Evolutionary conservation across 1,284 basidiomycete species (phyloP), one percentile per base, ranked within the genome.

Genomic region (Takashimella koratensis): DNA sequence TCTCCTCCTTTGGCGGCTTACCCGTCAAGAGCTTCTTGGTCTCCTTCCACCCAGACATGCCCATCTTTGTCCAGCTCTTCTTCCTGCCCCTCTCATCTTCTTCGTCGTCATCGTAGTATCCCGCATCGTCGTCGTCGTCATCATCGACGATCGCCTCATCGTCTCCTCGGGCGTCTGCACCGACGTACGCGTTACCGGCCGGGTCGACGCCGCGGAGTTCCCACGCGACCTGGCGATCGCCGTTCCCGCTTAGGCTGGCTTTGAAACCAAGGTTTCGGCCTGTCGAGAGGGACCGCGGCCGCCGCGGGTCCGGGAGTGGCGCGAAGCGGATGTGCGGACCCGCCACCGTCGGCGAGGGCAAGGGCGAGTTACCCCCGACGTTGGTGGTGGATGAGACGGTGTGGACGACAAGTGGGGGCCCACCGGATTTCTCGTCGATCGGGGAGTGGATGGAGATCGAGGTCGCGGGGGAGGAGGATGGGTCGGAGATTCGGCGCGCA

Each of bases 271-370:
- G 56, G 39, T 74, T 73, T 43, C 63, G 53, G 8, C 73, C 74
- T 6, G 70, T 74, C 12, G 70, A 73, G 3, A 74, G 59, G 12
- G 71, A 73, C 8, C 75, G 60, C 5, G 70, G 70, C 23, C 70
- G 52, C 42, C 62, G 52, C 1, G 75, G 73, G 55, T 74, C 71
- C 19, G 75, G 75, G 3, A 76, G 63, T 1, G 75, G 75, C 1
- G 75, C 75, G 43, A 76, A 76, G 16, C 75, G 62, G 54, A 76
- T 76, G 12, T 53, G 50, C 4, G 58, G 58, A 10, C 55, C 54
- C 39, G 49, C 21, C 24, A 30, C 47, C 5, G 49, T 44, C 21
- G 48, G 47, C 11, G 51, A 27, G 13, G 50, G 44, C 5, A 41
- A 8, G 22, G 52, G 30, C 11, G 23, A 22, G 5, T 11, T 5